A percentile compares a stretch with the other conserved stretches of the same genome.
Conservation (phyloP, 2,329 filamentous ascomycete species). For the Zalaria sp. region DNA sequence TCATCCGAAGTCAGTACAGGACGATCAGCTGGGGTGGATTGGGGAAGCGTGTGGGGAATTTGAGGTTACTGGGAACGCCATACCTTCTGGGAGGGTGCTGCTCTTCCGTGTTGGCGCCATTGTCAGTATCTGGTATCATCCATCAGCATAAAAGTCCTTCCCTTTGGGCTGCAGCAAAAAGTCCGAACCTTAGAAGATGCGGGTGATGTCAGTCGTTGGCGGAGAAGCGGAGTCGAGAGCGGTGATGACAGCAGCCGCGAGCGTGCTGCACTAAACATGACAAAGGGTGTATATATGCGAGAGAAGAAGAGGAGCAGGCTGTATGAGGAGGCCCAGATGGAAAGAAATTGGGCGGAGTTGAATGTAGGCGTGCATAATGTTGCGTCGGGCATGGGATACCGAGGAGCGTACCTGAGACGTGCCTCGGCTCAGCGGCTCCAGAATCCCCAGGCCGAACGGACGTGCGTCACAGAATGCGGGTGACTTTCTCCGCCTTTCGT, state of each 20-base stretch:
- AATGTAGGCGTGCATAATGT: too few relatives aligned
- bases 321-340: too few relatives aligned
- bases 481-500: too few relatives aligned
- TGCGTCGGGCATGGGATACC: too few relatives aligned
- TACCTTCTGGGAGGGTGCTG: slow-evolving; percentile 32
- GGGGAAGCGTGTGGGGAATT: background rate
- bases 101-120: slow-evolving; percentile 25
- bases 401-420: too few relatives aligned
- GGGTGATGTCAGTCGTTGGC: slow-evolving; percentile 5
- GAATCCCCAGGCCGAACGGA: too few relatives aligned
- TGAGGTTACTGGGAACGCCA: slow-evolving; percentile 7
- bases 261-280: slow-evolving; percentile 2
- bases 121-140: slow-evolving; percentile 4
- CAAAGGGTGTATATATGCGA: slow-evolving; percentile 1
- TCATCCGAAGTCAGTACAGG: background rate
- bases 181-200: too few relatives aligned
- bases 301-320: background rate
- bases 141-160: too few relatives aligned
- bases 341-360: too few relatives aligned
- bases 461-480: too few relatives aligned
- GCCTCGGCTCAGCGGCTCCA: too few relatives aligned
- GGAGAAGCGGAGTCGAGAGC: slow-evolving; percentile 1
- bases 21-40: background rate
- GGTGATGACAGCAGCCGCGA: background rate
- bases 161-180: too few relatives aligned